Evolutionary conservation across 331 rosid genomes (phyloP).

Genomic region (Quercus lobata): DNA sequence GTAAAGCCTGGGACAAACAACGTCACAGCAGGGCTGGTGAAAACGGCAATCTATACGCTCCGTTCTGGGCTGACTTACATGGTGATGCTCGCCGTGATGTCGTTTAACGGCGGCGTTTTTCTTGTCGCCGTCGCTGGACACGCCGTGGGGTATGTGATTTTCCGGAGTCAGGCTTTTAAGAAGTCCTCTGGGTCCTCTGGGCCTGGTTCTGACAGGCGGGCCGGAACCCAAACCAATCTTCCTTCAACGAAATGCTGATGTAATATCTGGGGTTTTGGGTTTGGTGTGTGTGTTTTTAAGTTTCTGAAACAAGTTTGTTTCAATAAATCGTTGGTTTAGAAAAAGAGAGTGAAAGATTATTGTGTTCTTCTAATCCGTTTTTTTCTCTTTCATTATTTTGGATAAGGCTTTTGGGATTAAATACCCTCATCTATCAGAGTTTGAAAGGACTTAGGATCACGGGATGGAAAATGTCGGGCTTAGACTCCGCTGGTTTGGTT

Average conservation of each 20-base stretch:
- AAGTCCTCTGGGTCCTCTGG: background rate
- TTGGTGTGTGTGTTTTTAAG: too few species aligned
- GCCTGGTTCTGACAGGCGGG: background rate
- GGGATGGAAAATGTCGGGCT: too few species aligned
- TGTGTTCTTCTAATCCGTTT: too few species aligned
- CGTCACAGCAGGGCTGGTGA: conserved; percentile 15
- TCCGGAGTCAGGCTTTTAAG: conserved; percentile 23
- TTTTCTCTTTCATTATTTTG: too few species aligned
- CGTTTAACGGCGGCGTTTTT: conserved; percentile 65
- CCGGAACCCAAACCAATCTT: background rate
- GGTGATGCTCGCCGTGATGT: conserved; percentile 62
- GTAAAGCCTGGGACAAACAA: conserved; percentile 25
- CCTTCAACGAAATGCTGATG: background rate
- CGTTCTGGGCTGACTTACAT: conserved; percentile 46
- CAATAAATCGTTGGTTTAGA: too few species aligned
- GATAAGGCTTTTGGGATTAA: too few species aligned
- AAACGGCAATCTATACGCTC: conserved; percentile 41
- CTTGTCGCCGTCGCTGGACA: conserved; percentile 43
- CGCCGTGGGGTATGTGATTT: conserved; percentile 46
- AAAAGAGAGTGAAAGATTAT: too few species aligned
- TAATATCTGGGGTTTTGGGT: too few species aligned
- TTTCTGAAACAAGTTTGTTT: too few species aligned
- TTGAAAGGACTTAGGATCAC: too few species aligned
- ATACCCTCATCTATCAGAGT: too few species aligned
- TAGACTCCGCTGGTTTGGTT: too few species aligned